These are phyloP conservation scores for Sarocladium brachiariae DNA, from an alignment of 2,329 filamentous ascomycete species.

Conservation along the genomic window DNA sequence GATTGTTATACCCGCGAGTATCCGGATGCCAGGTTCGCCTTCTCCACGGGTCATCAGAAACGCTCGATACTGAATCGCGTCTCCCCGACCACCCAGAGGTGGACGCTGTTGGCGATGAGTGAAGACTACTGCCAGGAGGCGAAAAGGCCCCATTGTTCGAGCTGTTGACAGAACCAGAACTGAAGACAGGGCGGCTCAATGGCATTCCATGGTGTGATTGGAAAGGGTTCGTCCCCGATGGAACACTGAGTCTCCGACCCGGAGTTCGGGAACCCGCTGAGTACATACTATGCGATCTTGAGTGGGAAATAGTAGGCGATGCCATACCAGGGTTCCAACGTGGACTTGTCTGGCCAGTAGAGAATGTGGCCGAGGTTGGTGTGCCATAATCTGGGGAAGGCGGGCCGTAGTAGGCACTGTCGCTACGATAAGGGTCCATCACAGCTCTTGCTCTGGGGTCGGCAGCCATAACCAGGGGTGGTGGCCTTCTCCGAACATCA, in stretches of 20 bases:
- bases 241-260: conserved; percentile 73
- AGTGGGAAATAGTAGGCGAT: conserved; percentile 66
- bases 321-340: conserved; percentile 61
- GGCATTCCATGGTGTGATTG: conserved; percentile 52
- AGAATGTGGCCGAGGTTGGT: conserved; percentile 77
- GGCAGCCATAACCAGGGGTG: conserved; percentile 74
- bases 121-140: conserved; percentile 49
- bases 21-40: conserved; percentile 89
- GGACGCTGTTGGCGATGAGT: conserved; percentile 59
- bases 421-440: conserved; percentile 61
- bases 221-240: conserved; percentile 68
- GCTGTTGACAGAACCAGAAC: conserved; percentile 47
- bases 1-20: conserved; percentile 57
- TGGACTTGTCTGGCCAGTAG: conserved; percentile 69
- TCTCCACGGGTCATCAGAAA: conserved; percentile 69
- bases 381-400: conserved; percentile 74
- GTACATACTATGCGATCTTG: conserved; percentile 68
- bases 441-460: conserved; percentile 62
- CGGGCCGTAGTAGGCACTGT: conserved; percentile 55
- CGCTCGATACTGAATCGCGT: conserved; percentile 56
- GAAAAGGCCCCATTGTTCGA: conserved; percentile 49
- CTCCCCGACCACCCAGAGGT: conserved; percentile 52
- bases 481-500: conserved; percentile 67
- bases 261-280: conserved; percentile 55
- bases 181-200: conserved; percentile 50